Percentiles rank a stretch among this genome's conserved stretches.
Conservation (phyloP, 1,284 basidiomycete genomes). For the Cryptococcus depauperatus region DNA sequence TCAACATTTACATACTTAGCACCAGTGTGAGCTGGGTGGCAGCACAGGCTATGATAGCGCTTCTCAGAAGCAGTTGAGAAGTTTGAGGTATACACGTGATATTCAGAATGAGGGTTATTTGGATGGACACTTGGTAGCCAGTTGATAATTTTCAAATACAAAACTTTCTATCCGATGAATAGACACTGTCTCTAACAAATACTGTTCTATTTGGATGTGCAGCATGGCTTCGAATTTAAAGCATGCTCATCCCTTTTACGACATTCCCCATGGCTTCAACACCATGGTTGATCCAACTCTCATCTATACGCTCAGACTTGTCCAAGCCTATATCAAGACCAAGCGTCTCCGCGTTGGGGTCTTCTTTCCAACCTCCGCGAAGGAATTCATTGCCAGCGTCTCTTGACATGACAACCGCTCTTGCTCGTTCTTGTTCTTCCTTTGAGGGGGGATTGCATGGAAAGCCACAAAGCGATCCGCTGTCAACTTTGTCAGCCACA, state of each 20-base stretch:
- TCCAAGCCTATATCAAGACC: constrained; percentile 28
- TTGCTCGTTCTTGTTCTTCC: constrained; percentile 9
- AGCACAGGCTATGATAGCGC: constrained; percentile 14
- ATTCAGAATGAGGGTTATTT: neutral
- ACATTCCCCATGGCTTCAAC: constrained; percentile 27
- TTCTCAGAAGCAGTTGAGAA: constrained; percentile 11
- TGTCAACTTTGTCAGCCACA: too few species aligned
- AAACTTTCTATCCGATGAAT: neutral
- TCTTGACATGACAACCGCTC: constrained; percentile 23
- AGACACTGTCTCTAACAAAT: neutral
- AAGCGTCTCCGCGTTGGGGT: constrained; percentile 23
- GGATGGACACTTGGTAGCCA: neutral
- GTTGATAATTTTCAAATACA: too few species aligned
- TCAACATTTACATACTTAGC: constrained; percentile 6
- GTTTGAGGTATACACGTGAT: neutral
- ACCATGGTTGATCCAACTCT: constrained; percentile 25
- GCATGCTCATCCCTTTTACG: constrained; percentile 20
- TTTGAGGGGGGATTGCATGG: constrained; percentile 9
- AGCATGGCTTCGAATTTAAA: constrained; percentile 5
- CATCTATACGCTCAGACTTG: constrained; percentile 11
- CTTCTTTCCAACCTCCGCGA: constrained; percentile 39
- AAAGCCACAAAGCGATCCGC: constrained; percentile 11
- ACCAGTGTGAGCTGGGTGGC: constrained; percentile 7
- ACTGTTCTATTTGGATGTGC: neutral
- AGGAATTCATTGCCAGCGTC: constrained; percentile 36